These are phyloP conservation scores for Amoebophrya sp. DNA, from an alignment of 169 alveolate genomes.

Conservation along the genomic window DNA sequence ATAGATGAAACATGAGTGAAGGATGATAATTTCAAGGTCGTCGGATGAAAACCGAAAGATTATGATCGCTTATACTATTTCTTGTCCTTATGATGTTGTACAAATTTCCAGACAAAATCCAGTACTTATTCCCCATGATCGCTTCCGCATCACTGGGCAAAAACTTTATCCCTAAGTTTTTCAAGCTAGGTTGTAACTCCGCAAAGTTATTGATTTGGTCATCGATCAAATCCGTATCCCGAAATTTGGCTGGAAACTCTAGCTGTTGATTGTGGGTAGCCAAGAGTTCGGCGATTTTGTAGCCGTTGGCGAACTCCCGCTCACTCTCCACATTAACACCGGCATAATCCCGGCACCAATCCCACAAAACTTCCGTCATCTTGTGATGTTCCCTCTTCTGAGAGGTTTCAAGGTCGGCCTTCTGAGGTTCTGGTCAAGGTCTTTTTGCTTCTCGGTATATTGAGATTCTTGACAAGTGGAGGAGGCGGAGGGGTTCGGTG, in stretches of 20 bases:
- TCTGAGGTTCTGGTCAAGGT: no score
- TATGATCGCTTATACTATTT: no score
- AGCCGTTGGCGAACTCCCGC: background rate
- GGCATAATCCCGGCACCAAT: background rate
- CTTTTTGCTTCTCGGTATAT: no score
- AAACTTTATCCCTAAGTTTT: background rate
- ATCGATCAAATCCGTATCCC: background rate
- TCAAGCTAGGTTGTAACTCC: background rate
- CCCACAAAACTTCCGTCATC: background rate
- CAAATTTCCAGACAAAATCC: no score
- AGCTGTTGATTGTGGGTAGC: background rate
- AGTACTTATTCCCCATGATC: background rate
- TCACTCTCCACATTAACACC: background rate
- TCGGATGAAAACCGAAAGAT: no score
- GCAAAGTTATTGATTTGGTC: background rate
- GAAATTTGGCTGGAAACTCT: background rate
- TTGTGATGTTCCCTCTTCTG: no score
- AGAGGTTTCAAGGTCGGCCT: no score
- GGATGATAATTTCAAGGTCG: no score
- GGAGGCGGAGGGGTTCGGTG: no score
- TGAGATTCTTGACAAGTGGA: no score
- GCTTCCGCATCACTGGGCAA: background rate
- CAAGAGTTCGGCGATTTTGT: background rate
- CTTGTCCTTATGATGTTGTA: no score
- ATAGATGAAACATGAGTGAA: no score